These are phyloP conservation scores for Peronosclerospora sorghi DNA, from an alignment of 352 stramenopile genomes.

Conservation along the genomic window DNA sequence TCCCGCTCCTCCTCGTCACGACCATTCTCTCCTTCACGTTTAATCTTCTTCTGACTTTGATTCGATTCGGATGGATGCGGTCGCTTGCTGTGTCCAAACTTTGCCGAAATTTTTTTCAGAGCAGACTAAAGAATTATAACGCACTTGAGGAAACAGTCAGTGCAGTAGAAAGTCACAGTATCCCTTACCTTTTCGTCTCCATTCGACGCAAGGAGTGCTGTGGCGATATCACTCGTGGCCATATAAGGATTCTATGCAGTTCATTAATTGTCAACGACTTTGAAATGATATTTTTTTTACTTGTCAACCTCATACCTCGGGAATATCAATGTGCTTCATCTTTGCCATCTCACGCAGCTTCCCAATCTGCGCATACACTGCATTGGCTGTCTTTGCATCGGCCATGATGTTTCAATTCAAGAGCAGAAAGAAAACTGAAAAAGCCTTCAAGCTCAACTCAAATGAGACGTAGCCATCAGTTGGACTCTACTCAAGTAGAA, in stretches of 20 bases:
- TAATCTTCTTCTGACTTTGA: conserved; percentile 15
- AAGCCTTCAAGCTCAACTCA: not conserved
- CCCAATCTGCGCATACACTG: conserved; percentile 15
- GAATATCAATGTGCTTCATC: conserved; percentile 13
- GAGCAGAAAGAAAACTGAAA: conserved; percentile 4
- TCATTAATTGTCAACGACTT: too few relatives aligned
- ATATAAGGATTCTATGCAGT: conserved; percentile 11
- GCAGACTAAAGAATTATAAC: conserved; percentile 20
- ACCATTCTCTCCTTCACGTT: conserved; percentile 7
- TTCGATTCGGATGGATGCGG: conserved; percentile 1
- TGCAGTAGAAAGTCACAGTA: not conserved
- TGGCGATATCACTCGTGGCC: conserved; percentile 14
- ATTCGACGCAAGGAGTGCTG: conserved; percentile 15
- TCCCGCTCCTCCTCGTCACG: too few relatives aligned
- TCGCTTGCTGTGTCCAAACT: conserved; percentile 20
- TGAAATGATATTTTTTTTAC: too few relatives aligned
- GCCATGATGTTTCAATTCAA: conserved; percentile 4
- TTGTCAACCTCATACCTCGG: conserved; percentile 7
- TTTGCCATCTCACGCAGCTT: conserved; percentile 12
- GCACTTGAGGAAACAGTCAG: not conserved
- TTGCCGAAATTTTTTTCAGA: conserved; percentile 15
- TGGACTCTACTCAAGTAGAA: conserved; percentile 1
- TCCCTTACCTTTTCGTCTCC: conserved; percentile 17
- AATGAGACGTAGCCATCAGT: conserved; percentile 15
- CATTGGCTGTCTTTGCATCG: conserved; percentile 11